Evolutionary conservation across 176 grass and related monocot genomes (phyloP).

Genomic region (Pharus latifolius): DNA sequence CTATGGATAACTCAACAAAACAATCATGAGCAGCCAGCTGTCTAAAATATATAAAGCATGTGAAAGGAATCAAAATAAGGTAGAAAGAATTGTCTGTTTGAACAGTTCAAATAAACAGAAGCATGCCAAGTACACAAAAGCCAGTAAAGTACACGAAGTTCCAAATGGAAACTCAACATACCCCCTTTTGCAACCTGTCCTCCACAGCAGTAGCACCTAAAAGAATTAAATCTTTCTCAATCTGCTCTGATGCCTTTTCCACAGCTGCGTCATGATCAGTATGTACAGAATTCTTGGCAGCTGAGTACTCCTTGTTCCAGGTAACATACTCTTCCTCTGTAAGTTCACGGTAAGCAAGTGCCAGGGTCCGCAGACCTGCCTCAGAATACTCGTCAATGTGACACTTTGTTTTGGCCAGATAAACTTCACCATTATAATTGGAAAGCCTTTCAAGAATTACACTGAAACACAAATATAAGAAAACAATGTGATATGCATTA

Average conservation of each 20-base stretch:
- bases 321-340: slow-evolving; percentile 54
- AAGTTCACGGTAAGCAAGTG: slow-evolving; percentile 79
- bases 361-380: slow-evolving; percentile 76
- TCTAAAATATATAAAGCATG: too few species aligned
- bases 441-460: slow-evolving; percentile 81
- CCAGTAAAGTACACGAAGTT: background rate
- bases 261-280: slow-evolving; percentile 64
- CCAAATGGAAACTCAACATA: slow-evolving; percentile 16
- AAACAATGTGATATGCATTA: background rate
- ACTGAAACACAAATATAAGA: slow-evolving; percentile 24
- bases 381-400: slow-evolving; percentile 77
- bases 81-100: background rate
- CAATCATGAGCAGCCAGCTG: background rate
- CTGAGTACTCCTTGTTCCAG: slow-evolving; percentile 52
- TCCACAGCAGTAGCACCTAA: slow-evolving; percentile 94
- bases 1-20: background rate
- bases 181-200: slow-evolving; percentile 89
- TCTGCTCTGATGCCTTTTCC: slow-evolving; percentile 53
- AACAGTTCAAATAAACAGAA: slow-evolving; percentile 13
- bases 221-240: slow-evolving; percentile 81
- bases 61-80: background rate
- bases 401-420: slow-evolving; percentile 44
- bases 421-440: slow-evolving; percentile 36
- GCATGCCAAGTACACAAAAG: too few species aligned
- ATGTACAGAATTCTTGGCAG: slow-evolving; percentile 72